Base-by-base conservation (phyloP, 2,329 filamentous ascomycete genomes). In the Fusarium musae region DNA sequence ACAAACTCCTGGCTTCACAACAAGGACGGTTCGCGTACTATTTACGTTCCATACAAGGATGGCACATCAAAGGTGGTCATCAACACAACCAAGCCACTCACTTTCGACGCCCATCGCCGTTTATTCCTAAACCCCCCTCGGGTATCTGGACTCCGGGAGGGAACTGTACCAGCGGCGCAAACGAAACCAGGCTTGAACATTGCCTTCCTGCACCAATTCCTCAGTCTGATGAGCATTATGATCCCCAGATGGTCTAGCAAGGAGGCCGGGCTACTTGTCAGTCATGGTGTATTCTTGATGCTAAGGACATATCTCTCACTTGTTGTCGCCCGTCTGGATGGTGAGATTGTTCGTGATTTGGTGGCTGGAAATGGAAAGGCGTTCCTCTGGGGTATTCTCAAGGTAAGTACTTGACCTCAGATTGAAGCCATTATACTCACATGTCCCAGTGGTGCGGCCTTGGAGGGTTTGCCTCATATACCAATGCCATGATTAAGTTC, bases 401-500 rank as follows among this genome's bases (percentile, higher is more conserved):
- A 98, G 85, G 88, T 90, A 80, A 64, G 84, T 43, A 5, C 13
- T 19, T 21, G 19, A 16, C 17, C 21, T 6, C 13, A 9, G 10
- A 16, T n/a, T 28, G 11, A 3, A 36, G 46, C 17, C 15, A n/a
- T 21, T 26, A 36, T 23, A 36, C 70, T 68, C 43, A 69, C 52
- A 43, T 50, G 59, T 34, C 49, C 70, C 58, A 90, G 87, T 99
- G 96, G 96, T 95, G 95, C 74, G 95, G 96, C 6, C 92, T 99
- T 40, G 96, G 96, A 46, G 94, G 93, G 5, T 91, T 98, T 72
- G 96, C 95, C 13, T 97, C 96, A 1, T 99, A 99, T 80, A 98
- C 96, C 57, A 99, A 99, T 82, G 95, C 96, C 61, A 98, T 97
- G 93, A 99, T 99, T 87, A 98, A 98, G 83, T 99, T 93, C 83